Percentiles rank a stretch among this genome's conserved stretches.
Conservation (phyloP, 2,329 filamentous ascomycete genomes). For the Ramichloridium luteum region DNA sequence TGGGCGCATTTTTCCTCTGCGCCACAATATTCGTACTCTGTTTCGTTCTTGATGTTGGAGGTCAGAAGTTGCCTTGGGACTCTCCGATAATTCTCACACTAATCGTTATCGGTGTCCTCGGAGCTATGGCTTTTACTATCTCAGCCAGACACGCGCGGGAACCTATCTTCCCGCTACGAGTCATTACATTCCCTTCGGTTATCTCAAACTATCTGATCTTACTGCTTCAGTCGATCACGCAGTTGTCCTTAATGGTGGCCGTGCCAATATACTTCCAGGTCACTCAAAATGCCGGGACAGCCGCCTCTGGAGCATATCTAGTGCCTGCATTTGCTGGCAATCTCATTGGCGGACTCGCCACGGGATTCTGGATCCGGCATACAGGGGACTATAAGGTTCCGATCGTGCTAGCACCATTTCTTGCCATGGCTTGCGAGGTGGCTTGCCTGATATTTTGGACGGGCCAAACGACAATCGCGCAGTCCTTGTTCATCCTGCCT, state of each 20-base stretch:
- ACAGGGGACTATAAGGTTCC: slow-evolving; percentile 50
- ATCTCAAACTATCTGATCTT: slow-evolving; percentile 43
- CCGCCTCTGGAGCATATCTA: slow-evolving; percentile 47
- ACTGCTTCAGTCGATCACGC: slow-evolving; percentile 43
- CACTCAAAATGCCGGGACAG: slow-evolving; percentile 45
- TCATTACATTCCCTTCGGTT: slow-evolving; percentile 42
- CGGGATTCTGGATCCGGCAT: slow-evolving; percentile 45
- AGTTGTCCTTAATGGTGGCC: slow-evolving; percentile 51
- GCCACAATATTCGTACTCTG: slow-evolving; percentile 33
- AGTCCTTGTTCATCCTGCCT: no score
- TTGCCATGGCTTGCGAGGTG: slow-evolving; percentile 40
- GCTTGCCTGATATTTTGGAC: slow-evolving; percentile 47
- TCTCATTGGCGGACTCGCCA: slow-evolving; percentile 48
- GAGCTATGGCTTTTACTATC: slow-evolving; percentile 11
- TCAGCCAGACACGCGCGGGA: slow-evolving; percentile 15
- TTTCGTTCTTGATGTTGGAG: slow-evolving; percentile 38
- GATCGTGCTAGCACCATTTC: slow-evolving; percentile 38
- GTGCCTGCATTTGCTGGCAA: slow-evolving; percentile 58
- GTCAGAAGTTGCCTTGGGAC: slow-evolving; percentile 30
- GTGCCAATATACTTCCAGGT: slow-evolving; percentile 61
- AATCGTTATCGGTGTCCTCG: slow-evolving; percentile 6
- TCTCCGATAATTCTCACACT: slow-evolving; percentile 22
- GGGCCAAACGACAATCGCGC: slow-evolving; percentile 44
- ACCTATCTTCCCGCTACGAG: slow-evolving; percentile 46
- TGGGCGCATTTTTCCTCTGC: slow-evolving; percentile 32